Base-by-base conservation (phyloP, 768 basidiomycete species). In the Hortiboletus flavorubellus region DNA sequence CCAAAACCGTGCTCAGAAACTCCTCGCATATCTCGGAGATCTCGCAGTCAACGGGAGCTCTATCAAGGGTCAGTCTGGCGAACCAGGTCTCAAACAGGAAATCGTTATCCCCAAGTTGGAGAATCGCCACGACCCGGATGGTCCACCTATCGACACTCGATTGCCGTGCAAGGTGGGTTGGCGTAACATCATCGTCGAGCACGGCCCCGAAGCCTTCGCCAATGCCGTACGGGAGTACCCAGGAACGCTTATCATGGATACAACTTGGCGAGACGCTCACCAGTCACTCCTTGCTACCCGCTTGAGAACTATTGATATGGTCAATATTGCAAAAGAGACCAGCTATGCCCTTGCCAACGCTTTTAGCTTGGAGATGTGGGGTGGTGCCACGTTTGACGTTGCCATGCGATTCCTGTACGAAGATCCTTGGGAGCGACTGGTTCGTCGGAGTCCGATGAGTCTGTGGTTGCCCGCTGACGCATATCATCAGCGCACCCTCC, bases 371-470 rank as follows among this genome's bases (percentile, higher is more conserved):
- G 97, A 99, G 71, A 98, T 95, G 79, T 99, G 97, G 97, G 97
- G 97, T 66, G 94, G 95, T 57, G 95, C 96, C 37, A 98, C 97
- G 3, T 99, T 99, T 68, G 96, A 98, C 72, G 96, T 99, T 48
- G 91, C 96, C 23, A 97, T 98, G 94, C 88, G 96, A 44, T 98
- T 99, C 87, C 75, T 99, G 70, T 98, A 99, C 70, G 97, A 99
- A 72, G 97, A 99, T 73, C 97, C 97, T 63, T 99, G 97, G 97
- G 97, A 98, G 71, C 86, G 97, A 61, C 76, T 99, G 75, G 91
- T 92, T 61, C 47, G 85, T 73, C 21, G 16, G 50, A 29, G 26
- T 40, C 5, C 47, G 33, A 57, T 14, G 11, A 43, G 14, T n/a
- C 48, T 21, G 26, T 38, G 16, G 9, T 34, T 53, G 34, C 38